These are phyloP conservation scores for Geosmithia flava DNA, from an alignment of 2,329 filamentous ascomycete genomes.

Conservation along the genomic window DNA sequence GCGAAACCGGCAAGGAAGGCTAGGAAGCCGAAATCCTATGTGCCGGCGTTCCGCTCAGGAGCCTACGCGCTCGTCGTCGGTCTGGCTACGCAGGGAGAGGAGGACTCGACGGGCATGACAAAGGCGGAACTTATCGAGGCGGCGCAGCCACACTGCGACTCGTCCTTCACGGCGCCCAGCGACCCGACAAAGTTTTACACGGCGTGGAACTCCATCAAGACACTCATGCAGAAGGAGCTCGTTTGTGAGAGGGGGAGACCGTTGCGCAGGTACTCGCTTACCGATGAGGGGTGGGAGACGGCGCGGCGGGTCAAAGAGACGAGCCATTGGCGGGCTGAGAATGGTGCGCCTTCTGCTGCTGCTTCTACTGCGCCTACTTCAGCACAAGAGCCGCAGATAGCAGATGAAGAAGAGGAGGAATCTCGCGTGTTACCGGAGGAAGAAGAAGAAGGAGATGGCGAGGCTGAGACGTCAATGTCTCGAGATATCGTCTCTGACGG, in stretches of 20 bases:
- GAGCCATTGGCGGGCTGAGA: conserved; percentile 18
- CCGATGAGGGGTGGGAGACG: conserved; percentile 68
- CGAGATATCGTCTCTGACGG: conserved; percentile 4
- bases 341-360: conserved; percentile 1
- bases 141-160: conserved; percentile 60
- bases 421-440: not conserved
- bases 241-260: conserved; percentile 61
- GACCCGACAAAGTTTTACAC: conserved; percentile 63
- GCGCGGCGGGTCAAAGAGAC: conserved; percentile 50
- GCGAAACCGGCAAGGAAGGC: conserved; percentile 34
- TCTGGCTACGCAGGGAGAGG: conserved; percentile 46
- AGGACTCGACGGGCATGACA: conserved; percentile 39
- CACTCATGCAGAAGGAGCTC: conserved; percentile 58
- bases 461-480: not conserved
- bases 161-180: conserved; percentile 56
- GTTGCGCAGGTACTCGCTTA: conserved; percentile 54
- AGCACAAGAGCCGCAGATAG: not conserved
- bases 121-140: conserved; percentile 57
- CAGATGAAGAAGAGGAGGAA: not conserved
- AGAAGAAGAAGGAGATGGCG: too few relatives aligned
- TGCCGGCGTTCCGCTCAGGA: conserved; percentile 61
- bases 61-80: conserved; percentile 61
- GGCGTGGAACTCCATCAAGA: conserved; percentile 76
- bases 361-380: not conserved
- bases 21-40: conserved; percentile 52